Conservation (phyloP, 1,284 basidiomycete genomes). For the Apiotrichum domesticum region DNA sequence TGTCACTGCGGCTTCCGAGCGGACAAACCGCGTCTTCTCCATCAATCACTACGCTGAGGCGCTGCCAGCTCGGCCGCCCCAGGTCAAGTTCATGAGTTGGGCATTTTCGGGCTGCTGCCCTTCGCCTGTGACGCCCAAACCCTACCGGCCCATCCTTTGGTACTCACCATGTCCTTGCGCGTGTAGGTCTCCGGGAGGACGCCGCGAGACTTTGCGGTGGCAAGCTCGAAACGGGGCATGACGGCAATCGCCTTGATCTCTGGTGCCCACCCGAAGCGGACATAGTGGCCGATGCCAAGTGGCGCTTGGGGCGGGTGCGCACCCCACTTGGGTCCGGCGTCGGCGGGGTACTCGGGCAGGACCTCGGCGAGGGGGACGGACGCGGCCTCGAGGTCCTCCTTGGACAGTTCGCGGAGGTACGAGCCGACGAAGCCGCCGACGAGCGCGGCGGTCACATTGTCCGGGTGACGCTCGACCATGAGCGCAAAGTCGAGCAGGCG, state of each 20-base stretch:
- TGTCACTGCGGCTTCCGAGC: no score
- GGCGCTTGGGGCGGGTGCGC: constrained; percentile 81
- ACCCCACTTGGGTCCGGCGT: constrained; percentile 89
- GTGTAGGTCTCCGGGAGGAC: constrained; percentile 80
- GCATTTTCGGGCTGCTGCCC: no score
- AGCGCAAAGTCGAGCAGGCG: constrained; percentile 92
- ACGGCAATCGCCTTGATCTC: constrained; percentile 91
- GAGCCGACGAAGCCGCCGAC: constrained; percentile 98
- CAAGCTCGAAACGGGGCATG: constrained; percentile 92
- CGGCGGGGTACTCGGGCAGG: constrained; percentile 88
- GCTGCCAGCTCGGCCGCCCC: no score
- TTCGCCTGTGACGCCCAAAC: no score
- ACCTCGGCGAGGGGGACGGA: constrained; percentile 94
- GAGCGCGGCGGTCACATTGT: constrained; percentile 97
- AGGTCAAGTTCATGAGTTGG: no score
- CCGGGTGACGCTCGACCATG: constrained; percentile 99
- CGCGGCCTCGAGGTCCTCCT: constrained; percentile 67
- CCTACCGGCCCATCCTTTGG: no score
- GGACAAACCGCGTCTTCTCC: no score
- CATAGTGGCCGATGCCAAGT: constrained; percentile 85
- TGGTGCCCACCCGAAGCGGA: constrained; percentile 80
- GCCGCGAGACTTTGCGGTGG: constrained; percentile 87
- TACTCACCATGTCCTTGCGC: constrained; percentile 80
- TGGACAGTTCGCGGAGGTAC: constrained; percentile 77
- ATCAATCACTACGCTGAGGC: no score